A percentile compares a stretch with the other conserved stretches of the same genome.
phyloP scores from a whole-genome alignment of 2,329 filamentous ascomycete species.

The Dothideomycetidae sp. region DNA sequence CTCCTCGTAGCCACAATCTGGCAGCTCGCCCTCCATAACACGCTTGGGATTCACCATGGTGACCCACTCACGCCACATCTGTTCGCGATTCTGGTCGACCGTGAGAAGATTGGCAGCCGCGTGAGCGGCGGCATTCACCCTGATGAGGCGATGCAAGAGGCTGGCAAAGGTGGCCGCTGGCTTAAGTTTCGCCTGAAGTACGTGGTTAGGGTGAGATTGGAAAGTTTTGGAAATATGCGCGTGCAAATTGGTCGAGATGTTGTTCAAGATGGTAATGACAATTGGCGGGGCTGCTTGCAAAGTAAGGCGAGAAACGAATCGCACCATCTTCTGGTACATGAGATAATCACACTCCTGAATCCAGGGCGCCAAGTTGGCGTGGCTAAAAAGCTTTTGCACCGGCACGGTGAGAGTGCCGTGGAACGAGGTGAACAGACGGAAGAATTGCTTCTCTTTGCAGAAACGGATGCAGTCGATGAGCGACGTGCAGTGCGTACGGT shows the following conservation, averaged over 20 bases:
- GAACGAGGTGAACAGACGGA: slow-evolving; percentile 87
- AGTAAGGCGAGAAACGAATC: slow-evolving; percentile 75
- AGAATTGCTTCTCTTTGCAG: slow-evolving; percentile 94
- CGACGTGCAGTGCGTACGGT: slow-evolving; percentile 88
- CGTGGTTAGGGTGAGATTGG: slow-evolving; percentile 68
- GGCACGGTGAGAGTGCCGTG: slow-evolving; percentile 93
- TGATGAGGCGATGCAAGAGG: slow-evolving; percentile 70
- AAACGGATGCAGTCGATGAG: slow-evolving; percentile 90
- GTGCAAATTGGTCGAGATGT: slow-evolving; percentile 70
- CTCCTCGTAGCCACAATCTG: slow-evolving; percentile 39
- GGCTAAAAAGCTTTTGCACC: slow-evolving; percentile 79
- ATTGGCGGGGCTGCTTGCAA: slow-evolving; percentile 81
- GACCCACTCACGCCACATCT: slow-evolving; percentile 92
- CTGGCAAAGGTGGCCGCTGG: slow-evolving; percentile 81
- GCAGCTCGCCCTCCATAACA: slow-evolving; percentile 43
- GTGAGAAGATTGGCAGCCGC: slow-evolving; percentile 87
- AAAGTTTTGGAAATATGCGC: slow-evolving; percentile 74
- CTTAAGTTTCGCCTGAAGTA: slow-evolving; percentile 72
- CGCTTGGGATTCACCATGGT: slow-evolving; percentile 43
- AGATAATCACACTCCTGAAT: slow-evolving; percentile 91
- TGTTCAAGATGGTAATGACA: slow-evolving; percentile 74
- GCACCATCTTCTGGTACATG: slow-evolving; percentile 94
- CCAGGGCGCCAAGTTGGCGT: slow-evolving; percentile 73
- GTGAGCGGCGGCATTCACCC: slow-evolving; percentile 87
- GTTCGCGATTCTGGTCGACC: slow-evolving; percentile 74